Evolutionary conservation across 2,329 filamentous ascomycete genomes (phyloP).

Genomic region (Metarhizium guizhouense): DNA sequence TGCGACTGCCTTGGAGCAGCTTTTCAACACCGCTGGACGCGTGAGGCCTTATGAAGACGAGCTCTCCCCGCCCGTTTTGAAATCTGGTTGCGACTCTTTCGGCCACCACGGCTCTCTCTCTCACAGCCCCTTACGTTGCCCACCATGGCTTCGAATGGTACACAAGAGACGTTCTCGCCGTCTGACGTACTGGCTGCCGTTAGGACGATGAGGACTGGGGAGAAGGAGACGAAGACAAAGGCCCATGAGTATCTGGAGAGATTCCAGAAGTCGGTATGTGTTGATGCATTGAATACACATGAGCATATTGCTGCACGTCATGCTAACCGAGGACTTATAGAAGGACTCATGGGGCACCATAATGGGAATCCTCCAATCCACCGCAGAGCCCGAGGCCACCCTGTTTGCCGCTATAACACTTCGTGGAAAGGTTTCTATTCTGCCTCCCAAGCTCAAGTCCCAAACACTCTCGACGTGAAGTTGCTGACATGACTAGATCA

Average conservation of each 20-base stretch:
- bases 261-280: conserved; percentile 89
- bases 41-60: background rate
- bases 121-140: background rate
- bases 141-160: conserved; percentile 57
- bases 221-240: conserved; percentile 75
- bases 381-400: conserved; percentile 74
- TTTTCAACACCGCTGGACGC: background rate
- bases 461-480: too few species aligned
- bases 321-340: conserved; percentile 35
- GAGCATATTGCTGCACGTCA: background rate
- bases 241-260: conserved; percentile 85
- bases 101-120: background rate
- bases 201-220: conserved; percentile 81
- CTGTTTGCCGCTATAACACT: conserved; percentile 94
- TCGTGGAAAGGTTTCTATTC: conserved; percentile 75
- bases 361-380: conserved; percentile 76
- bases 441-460: background rate
- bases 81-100: background rate
- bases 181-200: conserved; percentile 72
- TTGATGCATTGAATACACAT: background rate
- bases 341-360: conserved; percentile 86
- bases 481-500: conserved; percentile 54
- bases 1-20: background rate
- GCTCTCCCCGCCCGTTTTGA: background rate
- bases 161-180: conserved; percentile 67